phyloP scores from a whole-genome alignment of 2,329 filamentous ascomycete genomes.

The Cladorrhinum sp. region DNA sequence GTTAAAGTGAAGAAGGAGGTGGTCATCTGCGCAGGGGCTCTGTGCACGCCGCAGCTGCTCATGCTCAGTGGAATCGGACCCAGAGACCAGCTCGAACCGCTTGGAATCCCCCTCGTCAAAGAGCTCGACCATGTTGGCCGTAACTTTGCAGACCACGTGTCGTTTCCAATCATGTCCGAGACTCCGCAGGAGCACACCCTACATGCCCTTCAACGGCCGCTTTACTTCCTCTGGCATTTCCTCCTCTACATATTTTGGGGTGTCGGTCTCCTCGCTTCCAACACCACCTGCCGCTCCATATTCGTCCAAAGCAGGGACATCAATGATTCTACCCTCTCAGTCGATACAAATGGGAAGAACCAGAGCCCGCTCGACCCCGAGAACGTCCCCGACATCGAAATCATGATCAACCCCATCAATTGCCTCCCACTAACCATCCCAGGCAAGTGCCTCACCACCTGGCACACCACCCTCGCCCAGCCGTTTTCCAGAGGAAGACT shows the following conservation, averaged over 20 bases:
- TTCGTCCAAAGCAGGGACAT: conserved; percentile 30
- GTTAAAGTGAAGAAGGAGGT: conserved; percentile 32
- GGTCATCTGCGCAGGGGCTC: conserved; percentile 31
- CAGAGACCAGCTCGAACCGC: conserved; percentile 16
- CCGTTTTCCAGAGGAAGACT: conserved; percentile 32
- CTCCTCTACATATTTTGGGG: conserved; percentile 32
- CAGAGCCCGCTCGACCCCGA: background rate
- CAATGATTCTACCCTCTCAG: conserved; percentile 29
- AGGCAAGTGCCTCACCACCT: conserved; percentile 24
- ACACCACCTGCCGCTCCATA: conserved; percentile 24
- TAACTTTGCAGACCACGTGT: conserved; percentile 31
- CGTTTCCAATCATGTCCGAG: conserved; percentile 29
- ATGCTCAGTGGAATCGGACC: conserved; percentile 35
- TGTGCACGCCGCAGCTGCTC: conserved; percentile 33
- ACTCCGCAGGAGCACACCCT: conserved; percentile 28
- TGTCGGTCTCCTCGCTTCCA: conserved; percentile 26
- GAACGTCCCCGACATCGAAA: conserved; percentile 33
- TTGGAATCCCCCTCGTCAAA: conserved; percentile 26
- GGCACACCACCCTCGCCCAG: conserved; percentile 32
- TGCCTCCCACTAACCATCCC: conserved; percentile 28
- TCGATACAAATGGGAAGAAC: conserved; percentile 3
- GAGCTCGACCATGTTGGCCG: conserved; percentile 30
- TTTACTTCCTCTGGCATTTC: conserved; percentile 29
- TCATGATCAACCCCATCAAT: conserved; percentile 40
- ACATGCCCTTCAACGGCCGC: conserved; percentile 21